Conservation (phyloP, 441 rosid species). For the Croton laevigatus region DNA sequence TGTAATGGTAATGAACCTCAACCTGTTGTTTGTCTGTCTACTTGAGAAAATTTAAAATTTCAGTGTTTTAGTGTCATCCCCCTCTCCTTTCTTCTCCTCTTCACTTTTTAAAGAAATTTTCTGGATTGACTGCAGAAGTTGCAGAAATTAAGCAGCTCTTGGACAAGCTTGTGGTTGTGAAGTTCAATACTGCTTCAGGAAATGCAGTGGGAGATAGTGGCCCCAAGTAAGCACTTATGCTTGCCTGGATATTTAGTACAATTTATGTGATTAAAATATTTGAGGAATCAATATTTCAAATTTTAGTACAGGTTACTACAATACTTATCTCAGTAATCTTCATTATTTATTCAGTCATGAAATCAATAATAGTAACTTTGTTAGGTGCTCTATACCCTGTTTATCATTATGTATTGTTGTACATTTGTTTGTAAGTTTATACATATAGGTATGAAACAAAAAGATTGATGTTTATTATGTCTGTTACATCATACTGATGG, state of each 20-base stretch:
- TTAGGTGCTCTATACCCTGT: not conserved
- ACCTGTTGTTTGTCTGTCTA: conserved; percentile 9
- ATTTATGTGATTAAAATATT: conserved; percentile 3
- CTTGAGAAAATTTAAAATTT: not conserved
- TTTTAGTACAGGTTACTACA: not conserved
- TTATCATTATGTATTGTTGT: not conserved
- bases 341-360: not conserved
- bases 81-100: not conserved
- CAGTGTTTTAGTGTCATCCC: not conserved
- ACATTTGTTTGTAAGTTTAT: not conserved
- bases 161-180: conserved; percentile 59
- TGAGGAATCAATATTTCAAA: not conserved
- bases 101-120: not conserved
- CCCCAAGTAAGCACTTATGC: conserved; percentile 45
- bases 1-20: conserved; percentile 37
- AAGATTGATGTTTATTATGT: no score
- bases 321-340: not conserved
- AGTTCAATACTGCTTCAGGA: conserved; percentile 41
- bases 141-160: conserved; percentile 41
- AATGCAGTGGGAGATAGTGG: conserved; percentile 45
- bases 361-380: not conserved
- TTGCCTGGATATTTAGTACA: conserved; percentile 6
- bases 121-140: conserved; percentile 29
- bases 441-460: not conserved
- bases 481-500: no score